phyloP scores from a whole-genome alignment of 192 early-diverging fungal genomes.

The Backusella mclennaniae region DNA sequence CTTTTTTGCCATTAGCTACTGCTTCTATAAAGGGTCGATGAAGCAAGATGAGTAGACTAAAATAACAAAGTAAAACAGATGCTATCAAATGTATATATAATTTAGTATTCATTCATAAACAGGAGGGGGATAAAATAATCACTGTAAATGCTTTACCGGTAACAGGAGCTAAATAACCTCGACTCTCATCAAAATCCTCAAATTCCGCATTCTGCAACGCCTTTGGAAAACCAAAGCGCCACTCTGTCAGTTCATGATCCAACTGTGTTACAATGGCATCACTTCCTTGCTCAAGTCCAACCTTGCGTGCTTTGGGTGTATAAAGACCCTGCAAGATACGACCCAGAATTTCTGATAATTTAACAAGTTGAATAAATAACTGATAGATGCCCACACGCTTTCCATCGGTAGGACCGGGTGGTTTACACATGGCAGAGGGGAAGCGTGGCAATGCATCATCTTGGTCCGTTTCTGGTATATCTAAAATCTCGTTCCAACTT shows the following conservation, averaged over 20 bases:
- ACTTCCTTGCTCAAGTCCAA: slow-evolving; percentile 31
- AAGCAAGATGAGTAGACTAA: slow-evolving; percentile 31
- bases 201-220: slow-evolving; percentile 23
- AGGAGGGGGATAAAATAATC: no score
- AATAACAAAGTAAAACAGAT: slow-evolving; percentile 35
- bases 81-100: slow-evolving; percentile 3
- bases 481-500: slow-evolving; percentile 29
- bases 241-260: slow-evolving; percentile 37
- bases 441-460: slow-evolving; percentile 17
- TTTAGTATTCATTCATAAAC: neutral
- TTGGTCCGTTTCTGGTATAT: slow-evolving; percentile 18
- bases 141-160: slow-evolving; percentile 12
- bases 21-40: slow-evolving; percentile 41
- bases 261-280: slow-evolving; percentile 31
- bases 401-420: neutral
- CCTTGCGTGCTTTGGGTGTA: slow-evolving; percentile 30
- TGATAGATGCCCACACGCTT: slow-evolving; percentile 23
- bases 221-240: slow-evolving; percentile 36
- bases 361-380: slow-evolving; percentile 36
- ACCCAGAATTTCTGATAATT: slow-evolving; percentile 37
- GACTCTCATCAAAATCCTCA: slow-evolving; percentile 26
- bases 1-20: slow-evolving; percentile 12
- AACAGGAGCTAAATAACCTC: slow-evolving; percentile 24
- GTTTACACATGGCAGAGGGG: slow-evolving; percentile 22
- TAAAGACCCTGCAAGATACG: slow-evolving; percentile 38